phyloP scores from a whole-genome alignment of 2,329 filamentous ascomycete species.

The Rhytidhysteron rufulum region DNA sequence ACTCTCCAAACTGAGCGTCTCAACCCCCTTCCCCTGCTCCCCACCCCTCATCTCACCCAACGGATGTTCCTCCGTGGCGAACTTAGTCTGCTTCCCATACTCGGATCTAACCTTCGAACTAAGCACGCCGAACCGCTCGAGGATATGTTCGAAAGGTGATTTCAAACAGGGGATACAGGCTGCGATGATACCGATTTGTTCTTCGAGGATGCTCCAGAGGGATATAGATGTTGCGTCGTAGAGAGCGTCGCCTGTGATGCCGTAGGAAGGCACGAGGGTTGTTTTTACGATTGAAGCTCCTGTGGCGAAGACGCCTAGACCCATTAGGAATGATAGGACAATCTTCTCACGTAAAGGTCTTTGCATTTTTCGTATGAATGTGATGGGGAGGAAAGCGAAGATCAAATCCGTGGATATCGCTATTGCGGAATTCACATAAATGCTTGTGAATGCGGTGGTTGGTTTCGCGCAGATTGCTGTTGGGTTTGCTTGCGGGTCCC shows the following conservation, averaged over 20 bases:
- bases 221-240: slow-evolving; percentile 13
- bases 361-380: slow-evolving; percentile 4
- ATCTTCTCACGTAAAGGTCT: slow-evolving; percentile 1
- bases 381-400: slow-evolving; percentile 1
- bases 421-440: slow-evolving; percentile 15
- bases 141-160: slow-evolving; percentile 6
- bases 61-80: too few species aligned
- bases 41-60: too few species aligned
- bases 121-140: not conserved
- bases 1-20: too few species aligned
- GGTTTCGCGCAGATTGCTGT: slow-evolving; percentile 9
- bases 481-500: slow-evolving; percentile 10
- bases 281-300: slow-evolving; percentile 16
- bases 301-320: slow-evolving; percentile 5
- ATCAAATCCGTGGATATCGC: slow-evolving; percentile 4
- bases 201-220: slow-evolving; percentile 21
- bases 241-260: slow-evolving; percentile 10
- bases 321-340: slow-evolving; percentile 1
- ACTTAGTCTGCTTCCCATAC: not conserved
- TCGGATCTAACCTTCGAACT: not conserved
- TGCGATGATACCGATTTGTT: slow-evolving; percentile 18
- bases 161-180: slow-evolving; percentile 18
- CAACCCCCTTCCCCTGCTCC: too few species aligned
- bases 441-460: slow-evolving; percentile 4
- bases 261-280: slow-evolving; percentile 13